A percentile compares a stretch with the other conserved stretches of the same genome.
phyloP scores from a whole-genome alignment of 164 flowering plant species.

The Sedum album region DNA sequence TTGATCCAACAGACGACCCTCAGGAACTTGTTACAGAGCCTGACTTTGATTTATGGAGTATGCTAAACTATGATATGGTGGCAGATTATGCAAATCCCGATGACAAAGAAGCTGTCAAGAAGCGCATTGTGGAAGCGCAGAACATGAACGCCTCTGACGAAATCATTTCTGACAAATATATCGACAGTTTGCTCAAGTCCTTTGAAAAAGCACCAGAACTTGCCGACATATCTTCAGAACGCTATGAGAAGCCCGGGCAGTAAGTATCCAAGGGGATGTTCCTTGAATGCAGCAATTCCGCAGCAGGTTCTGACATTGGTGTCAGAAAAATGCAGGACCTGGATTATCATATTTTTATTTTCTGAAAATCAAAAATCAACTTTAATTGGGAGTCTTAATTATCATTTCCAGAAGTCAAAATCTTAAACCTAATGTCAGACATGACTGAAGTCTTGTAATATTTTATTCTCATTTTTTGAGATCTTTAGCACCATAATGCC shows the following conservation, averaged over 20 bases:
- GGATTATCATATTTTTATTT: no score
- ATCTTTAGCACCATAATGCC: no score
- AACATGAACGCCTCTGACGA: not conserved
- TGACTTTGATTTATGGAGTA: conserved; percentile 36
- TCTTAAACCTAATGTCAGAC: no score
- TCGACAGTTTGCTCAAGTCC: not conserved
- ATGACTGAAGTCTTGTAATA: no score
- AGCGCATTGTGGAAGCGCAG: not conserved
- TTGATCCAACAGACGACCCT: not conserved
- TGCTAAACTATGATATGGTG: conserved; percentile 19
- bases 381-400: no score
- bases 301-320: not conserved
- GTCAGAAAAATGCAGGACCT: no score
- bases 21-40: conserved; percentile 31
- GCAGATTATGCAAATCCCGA: not conserved
- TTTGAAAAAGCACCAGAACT: not conserved
- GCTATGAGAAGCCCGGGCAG: not conserved
- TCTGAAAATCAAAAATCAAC: no score
- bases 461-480: no score
- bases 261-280: not conserved
- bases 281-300: not conserved
- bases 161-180: not conserved
- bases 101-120: not conserved
- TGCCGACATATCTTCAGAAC: not conserved
- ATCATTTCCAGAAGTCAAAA: no score